These are phyloP conservation scores for Metschnikowia cerradonensis DNA, from an alignment of 805 yeast genomes.

Conservation along the genomic window DNA sequence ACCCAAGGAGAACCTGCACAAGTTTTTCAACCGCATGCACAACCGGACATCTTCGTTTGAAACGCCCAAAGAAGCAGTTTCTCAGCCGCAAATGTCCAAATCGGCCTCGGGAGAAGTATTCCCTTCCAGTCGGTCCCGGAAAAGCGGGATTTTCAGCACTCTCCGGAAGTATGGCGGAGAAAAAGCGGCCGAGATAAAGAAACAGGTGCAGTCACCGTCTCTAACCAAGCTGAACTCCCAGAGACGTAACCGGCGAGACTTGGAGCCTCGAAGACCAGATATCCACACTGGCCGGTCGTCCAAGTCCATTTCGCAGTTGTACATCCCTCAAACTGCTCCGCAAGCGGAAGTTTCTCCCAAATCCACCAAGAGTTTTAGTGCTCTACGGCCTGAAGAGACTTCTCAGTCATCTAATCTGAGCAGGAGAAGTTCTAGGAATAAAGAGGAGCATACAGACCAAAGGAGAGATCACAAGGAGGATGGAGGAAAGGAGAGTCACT, in stretches of 20 bases:
- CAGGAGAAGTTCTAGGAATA: neutral
- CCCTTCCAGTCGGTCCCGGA: slow-evolving; percentile 11
- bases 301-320: neutral
- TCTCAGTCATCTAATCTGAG: neutral
- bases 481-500: no score
- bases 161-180: slow-evolving; percentile 39
- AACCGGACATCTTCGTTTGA: slow-evolving; percentile 51
- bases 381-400: slow-evolving; percentile 2
- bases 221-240: slow-evolving; percentile 1
- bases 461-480: no score
- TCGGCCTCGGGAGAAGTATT: neutral
- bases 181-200: slow-evolving; percentile 35
- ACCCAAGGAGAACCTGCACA: slow-evolving; percentile 26
- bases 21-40: slow-evolving; percentile 56
- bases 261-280: neutral
- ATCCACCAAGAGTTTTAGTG: slow-evolving; percentile 9
- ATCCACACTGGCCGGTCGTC: neutral
- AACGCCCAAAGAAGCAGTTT: slow-evolving; percentile 5
- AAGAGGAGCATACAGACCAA: neutral
- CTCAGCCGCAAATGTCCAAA: neutral
- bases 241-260: neutral
- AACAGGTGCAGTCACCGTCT: slow-evolving; percentile 20
- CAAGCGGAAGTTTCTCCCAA: slow-evolving; percentile 10
- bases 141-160: slow-evolving; percentile 38
- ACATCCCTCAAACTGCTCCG: neutral